phyloP scores from a whole-genome alignment of 768 basidiomycete genomes.

The Udeniomyces megalosporus region DNA sequence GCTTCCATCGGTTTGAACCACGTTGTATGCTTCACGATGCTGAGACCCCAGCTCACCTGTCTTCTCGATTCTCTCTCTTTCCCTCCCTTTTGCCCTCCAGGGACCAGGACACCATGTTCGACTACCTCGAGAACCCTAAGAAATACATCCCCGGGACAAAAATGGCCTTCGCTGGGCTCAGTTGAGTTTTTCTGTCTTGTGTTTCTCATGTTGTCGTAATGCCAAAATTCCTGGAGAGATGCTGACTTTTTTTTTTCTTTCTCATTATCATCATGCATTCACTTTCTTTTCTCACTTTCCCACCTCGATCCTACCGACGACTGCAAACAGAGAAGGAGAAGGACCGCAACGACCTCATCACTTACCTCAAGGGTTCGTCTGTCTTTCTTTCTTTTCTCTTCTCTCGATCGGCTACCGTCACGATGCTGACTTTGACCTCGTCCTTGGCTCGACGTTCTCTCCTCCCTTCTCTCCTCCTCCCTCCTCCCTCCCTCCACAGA shows the following conservation, averaged over 20 bases:
- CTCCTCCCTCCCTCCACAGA: no score
- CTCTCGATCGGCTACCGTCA: no score
- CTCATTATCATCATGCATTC: no score
- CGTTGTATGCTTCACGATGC: not conserved
- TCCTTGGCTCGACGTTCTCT: no score
- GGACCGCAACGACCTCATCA: conserved; percentile 87
- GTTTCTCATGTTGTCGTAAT: no score
- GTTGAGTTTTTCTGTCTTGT: not conserved
- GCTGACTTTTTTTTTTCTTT: no score
- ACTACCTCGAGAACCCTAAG: conserved; percentile 18
- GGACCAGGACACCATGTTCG: conserved; percentile 43
- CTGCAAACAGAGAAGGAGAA: conserved; percentile 30
- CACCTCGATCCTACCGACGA: not conserved
- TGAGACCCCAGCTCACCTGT: not conserved
- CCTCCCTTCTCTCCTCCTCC: no score
- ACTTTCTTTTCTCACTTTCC: not conserved
- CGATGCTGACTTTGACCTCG: no score
- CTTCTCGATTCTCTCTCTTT: not conserved
- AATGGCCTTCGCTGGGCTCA: conserved; percentile 96
- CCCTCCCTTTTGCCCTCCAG: conserved; percentile 3
- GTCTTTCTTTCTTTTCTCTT: no score
- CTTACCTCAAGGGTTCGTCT: conserved; percentile 55
- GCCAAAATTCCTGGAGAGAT: no score
- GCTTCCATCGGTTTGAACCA: not conserved
- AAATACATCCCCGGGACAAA: conserved; percentile 55